Evolutionary conservation across 2,329 filamentous ascomycete genomes (phyloP).

Genomic region (Herpomyces periplanetae): DNA sequence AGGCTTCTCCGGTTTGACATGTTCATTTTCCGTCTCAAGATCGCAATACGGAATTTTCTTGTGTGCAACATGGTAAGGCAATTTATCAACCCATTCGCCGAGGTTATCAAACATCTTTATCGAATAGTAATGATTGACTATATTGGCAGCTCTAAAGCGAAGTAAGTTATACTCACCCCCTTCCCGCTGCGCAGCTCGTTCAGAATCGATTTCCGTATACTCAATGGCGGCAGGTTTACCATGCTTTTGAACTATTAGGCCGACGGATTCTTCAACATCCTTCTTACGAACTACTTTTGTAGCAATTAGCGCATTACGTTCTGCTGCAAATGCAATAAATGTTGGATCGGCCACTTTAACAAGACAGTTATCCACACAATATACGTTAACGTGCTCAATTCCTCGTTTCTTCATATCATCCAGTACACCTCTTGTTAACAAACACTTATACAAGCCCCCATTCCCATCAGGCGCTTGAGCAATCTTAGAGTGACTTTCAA

Average conservation of each 20-base stretch:
- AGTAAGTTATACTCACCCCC: constrained; percentile 37
- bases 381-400: constrained; percentile 76
- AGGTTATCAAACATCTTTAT: constrained; percentile 69
- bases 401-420: constrained; percentile 59
- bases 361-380: constrained; percentile 97
- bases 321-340: constrained; percentile 71
- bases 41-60: constrained; percentile 90
- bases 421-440: constrained; percentile 38
- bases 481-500: constrained; percentile 59
- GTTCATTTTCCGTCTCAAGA: constrained; percentile 29
- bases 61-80: constrained; percentile 76
- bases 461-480: constrained; percentile 91
- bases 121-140: constrained; percentile 98
- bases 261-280: constrained; percentile 74
- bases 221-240: constrained; percentile 88
- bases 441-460: constrained; percentile 72
- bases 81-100: constrained; percentile 39
- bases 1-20: constrained; percentile 60
- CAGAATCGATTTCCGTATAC: constrained; percentile 78
- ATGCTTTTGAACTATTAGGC: constrained; percentile 73
- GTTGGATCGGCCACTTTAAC: constrained; percentile 88
- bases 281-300: constrained; percentile 99
- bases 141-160: constrained; percentile 90
- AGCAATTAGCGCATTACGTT: constrained; percentile 62
- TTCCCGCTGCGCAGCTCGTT: constrained; percentile 61